Evolutionary conservation across 306 rosid species (phyloP).

Genomic region (Cucurbita argyrosperma): DNA sequence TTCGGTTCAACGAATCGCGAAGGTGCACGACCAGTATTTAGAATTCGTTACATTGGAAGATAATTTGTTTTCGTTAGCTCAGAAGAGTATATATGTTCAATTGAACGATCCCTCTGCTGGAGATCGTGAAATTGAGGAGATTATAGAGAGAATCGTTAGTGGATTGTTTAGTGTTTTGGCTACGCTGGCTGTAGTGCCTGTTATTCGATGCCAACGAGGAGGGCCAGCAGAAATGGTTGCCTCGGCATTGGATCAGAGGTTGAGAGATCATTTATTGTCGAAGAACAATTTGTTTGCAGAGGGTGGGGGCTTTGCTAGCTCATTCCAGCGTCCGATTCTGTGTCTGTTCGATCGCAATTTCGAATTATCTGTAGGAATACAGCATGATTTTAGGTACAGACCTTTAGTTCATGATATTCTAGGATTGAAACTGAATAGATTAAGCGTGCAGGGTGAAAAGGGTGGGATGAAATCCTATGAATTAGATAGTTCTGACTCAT

Average conservation of each 20-base stretch:
- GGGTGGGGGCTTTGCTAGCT: constrained; percentile 53
- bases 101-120: constrained; percentile 90
- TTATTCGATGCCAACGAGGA: constrained; percentile 70
- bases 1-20: constrained; percentile 51
- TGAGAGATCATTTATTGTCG: constrained; percentile 75
- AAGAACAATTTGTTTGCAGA: constrained; percentile 79
- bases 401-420: constrained; percentile 84
- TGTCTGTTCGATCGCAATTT: constrained; percentile 83
- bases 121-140: constrained; percentile 83
- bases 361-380: constrained; percentile 80
- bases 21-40: constrained; percentile 91
- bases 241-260: constrained; percentile 65
- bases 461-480: constrained; percentile 69
- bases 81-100: constrained; percentile 57
- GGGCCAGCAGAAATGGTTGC: constrained; percentile 99
- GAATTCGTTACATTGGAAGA: constrained; percentile 86
- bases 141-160: constrained; percentile 53
- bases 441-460: constrained; percentile 77
- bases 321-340: constrained; percentile 83
- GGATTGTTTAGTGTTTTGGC: constrained; percentile 88
- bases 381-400: constrained; percentile 86
- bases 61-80: constrained; percentile 66
- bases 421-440: constrained; percentile 75
- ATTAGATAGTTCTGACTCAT: constrained; percentile 67
- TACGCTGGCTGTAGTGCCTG: constrained; percentile 67